Percentiles rank a stretch among this genome's conserved stretches.
phyloP scores from a whole-genome alignment of 805 yeast genomes.

The Myxozyma udenii region DNA sequence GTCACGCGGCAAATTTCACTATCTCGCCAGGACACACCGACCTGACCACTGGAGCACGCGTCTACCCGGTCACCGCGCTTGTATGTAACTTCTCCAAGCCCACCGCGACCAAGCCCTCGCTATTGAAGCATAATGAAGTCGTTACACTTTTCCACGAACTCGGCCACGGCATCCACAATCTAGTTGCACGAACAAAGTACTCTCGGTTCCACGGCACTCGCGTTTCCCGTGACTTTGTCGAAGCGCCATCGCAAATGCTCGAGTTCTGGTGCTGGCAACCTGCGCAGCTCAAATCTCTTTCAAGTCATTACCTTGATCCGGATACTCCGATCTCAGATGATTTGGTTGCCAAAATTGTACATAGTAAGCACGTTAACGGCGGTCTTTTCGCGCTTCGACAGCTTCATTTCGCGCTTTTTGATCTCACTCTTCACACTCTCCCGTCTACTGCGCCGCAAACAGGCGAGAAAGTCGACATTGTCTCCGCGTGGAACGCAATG shows the following conservation, averaged over 20 bases:
- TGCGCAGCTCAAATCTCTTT: constrained; percentile 54
- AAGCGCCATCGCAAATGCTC: constrained; percentile 86
- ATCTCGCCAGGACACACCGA: constrained; percentile 57
- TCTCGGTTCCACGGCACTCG: constrained; percentile 72
- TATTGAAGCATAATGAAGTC: constrained; percentile 74
- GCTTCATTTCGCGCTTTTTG: constrained; percentile 74
- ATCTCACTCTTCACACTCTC: constrained; percentile 60
- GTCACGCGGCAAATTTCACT: constrained; percentile 84
- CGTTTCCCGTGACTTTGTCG: constrained; percentile 84
- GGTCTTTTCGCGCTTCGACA: constrained; percentile 72
- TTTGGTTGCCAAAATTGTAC: constrained; percentile 55
- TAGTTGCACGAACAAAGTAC: constrained; percentile 63
- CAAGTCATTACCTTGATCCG: constrained; percentile 60
- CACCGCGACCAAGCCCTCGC: constrained; percentile 62
- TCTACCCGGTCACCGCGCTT: constrained; percentile 68
- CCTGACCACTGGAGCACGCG: constrained; percentile 47
- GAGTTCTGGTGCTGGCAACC: constrained; percentile 87
- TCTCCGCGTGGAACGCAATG: constrained; percentile 60
- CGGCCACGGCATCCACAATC: constrained; percentile 83
- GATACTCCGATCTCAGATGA: constrained; percentile 57
- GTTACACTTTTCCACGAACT: constrained; percentile 85
- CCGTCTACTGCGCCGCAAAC: no score
- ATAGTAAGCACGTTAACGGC: constrained; percentile 71
- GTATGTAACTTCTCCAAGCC: constrained; percentile 86
- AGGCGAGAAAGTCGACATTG: no score